phyloP scores from a whole-genome alignment of 2,329 filamentous ascomycete species.

The Lecanicillium sp. region DNA sequence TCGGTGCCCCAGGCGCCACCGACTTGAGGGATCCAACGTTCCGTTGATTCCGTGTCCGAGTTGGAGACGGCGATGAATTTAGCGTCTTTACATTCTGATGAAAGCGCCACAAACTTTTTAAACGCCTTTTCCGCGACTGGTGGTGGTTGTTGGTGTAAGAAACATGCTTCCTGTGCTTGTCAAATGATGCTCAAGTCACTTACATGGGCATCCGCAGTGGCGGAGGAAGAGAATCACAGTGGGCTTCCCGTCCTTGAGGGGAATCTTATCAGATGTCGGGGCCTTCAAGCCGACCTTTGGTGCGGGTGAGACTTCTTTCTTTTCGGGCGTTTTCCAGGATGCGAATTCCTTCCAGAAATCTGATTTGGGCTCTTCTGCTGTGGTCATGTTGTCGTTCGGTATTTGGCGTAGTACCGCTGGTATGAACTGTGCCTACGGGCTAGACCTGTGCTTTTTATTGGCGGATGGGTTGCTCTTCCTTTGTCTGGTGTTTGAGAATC shows the following conservation, averaged over 20 bases:
- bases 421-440: too few species aligned
- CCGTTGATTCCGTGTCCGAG: slow-evolving; percentile 41
- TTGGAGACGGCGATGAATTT: slow-evolving; percentile 57
- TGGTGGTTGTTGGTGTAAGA: background rate
- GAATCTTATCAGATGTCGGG: slow-evolving; percentile 43
- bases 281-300: slow-evolving; percentile 48
- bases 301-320: slow-evolving; percentile 33
- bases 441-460: too few species aligned
- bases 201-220: slow-evolving; percentile 69
- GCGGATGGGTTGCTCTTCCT: too few species aligned
- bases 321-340: slow-evolving; percentile 30
- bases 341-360: slow-evolving; percentile 29
- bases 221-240: slow-evolving; percentile 59
- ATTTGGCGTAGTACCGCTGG: too few species aligned
- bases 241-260: slow-evolving; percentile 45
- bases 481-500: too few species aligned
- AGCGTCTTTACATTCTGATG: slow-evolving; percentile 38
- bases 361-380: background rate
- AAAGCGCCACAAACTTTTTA: slow-evolving; percentile 41
- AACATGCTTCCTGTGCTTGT: too few species aligned
- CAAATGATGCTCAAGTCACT: too few species aligned
- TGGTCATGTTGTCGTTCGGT: background rate
- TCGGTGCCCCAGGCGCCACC: slow-evolving; percentile 49
- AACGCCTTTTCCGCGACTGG: slow-evolving; percentile 63
- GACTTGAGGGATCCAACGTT: slow-evolving; percentile 47